Percentiles rank a stretch among this genome's conserved stretches.
Conservation (phyloP, 1,284 basidiomycete species). For the Afroboletus lepidellus region DNA sequence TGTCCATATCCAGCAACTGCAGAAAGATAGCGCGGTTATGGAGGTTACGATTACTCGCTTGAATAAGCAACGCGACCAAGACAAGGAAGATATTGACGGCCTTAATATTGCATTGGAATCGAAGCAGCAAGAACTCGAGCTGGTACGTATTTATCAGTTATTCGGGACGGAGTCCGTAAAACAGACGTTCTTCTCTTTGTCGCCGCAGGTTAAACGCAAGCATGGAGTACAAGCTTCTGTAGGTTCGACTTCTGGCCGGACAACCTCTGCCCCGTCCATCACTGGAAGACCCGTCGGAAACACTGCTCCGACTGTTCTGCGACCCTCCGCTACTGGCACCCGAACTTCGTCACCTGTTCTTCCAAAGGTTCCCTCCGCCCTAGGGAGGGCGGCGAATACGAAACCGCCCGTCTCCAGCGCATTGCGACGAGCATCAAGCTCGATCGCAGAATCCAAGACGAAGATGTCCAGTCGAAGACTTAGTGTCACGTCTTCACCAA, state of each 20-base stretch:
- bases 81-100: slow-evolving; percentile 75
- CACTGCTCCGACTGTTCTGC: slow-evolving; percentile 44
- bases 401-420: slow-evolving; percentile 9
- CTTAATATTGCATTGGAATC: slow-evolving; percentile 85
- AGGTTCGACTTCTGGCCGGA: slow-evolving; percentile 56
- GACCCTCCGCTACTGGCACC: slow-evolving; percentile 32
- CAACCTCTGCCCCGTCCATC: slow-evolving; percentile 36
- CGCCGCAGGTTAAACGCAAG: slow-evolving; percentile 67
- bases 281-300: slow-evolving; percentile 28
- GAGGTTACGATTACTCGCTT: slow-evolving; percentile 79
- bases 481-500: slow-evolving; percentile 20
- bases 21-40: slow-evolving; percentile 79
- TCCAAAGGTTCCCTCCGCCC: slow-evolving; percentile 35
- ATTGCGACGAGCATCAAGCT: slow-evolving; percentile 25
- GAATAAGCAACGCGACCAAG: slow-evolving; percentile 61
- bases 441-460: slow-evolving; percentile 18
- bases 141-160: slow-evolving; percentile 53
- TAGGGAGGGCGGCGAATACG: slow-evolving; percentile 25
- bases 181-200: background rate
- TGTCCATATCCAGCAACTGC: slow-evolving; percentile 64
- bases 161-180: background rate
- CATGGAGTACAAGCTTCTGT: slow-evolving; percentile 60
- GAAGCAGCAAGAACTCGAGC: slow-evolving; percentile 86
- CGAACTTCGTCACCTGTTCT: slow-evolving; percentile 38
- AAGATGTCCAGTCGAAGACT: slow-evolving; percentile 18